Evolutionary conservation across 163 green algal genomes (phyloP), one percentile per base, ranked within the genome.

Genomic region (Coccomyxa subellipsoidea): DNA sequence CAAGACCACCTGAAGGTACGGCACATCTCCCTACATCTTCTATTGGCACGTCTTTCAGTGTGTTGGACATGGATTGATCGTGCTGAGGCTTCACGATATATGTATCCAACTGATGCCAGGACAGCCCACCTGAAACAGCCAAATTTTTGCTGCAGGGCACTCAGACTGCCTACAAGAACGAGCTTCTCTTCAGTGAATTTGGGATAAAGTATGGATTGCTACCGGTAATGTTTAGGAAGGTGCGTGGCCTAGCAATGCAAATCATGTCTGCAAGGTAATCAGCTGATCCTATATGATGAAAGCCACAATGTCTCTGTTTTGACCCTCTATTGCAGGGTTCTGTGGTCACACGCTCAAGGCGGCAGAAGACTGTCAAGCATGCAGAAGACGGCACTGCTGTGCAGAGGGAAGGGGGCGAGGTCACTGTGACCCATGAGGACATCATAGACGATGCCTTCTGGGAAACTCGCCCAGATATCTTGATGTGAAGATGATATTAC

Each of bases 171-270:
- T 83, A 88, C 35, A 99, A 99, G 85, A 99, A 99, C 83, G 96
- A 99, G 81, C 80, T 98, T 38, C 80, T 99, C 38, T 98, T 94
- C 83, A 85, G 35, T 8, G 77, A 86, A 31, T 97, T 97, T 87
- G 91, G 91, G 25, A 94, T 98, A 76, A 98, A 98, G 84, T 99
- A 99, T 84, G 93, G 89, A 35, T 71, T 88, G 53, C 81, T 98
- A 77, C 94, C 95, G 6, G 92, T 92, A 34, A 92, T 93, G 36
- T 97, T 95, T 73, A 87, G 92, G 2, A 98, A 98, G 90, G 95
- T 94, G 73, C 36, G 47, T n/a, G 47, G 39, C 39, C 47, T 59
- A 18, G 21, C 47, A n/a, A n/a, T n/a, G n/a, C n/a, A n/a, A n/a
- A n/a, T n/a, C n/a, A n/a, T n/a, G n/a, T n/a, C n/a, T n/a, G n/a